phyloP scores from a whole-genome alignment of 768 basidiomycete genomes.

The Hygrophorus russula region DNA sequence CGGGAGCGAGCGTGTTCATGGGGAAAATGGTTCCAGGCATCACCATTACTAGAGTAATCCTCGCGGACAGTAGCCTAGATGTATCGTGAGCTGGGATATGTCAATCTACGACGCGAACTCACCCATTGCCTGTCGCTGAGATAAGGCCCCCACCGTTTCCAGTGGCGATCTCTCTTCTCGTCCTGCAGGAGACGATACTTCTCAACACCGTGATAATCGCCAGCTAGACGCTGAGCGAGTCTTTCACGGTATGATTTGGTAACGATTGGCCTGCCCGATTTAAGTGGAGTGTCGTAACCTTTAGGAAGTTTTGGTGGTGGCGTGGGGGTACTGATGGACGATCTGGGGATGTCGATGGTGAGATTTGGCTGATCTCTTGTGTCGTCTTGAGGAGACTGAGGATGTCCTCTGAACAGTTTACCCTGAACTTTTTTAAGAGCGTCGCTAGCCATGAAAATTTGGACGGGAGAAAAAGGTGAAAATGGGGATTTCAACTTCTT shows the following conservation, averaged over 20 bases:
- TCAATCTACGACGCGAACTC: constrained; percentile 15
- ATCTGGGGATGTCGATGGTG: constrained; percentile 67
- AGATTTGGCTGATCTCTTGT: constrained; percentile 20
- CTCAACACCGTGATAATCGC: constrained; percentile 73
- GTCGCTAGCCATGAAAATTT: constrained; percentile 24
- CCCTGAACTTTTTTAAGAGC: constrained; percentile 58
- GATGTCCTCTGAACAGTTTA: constrained; percentile 52
- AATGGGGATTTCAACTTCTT: no score
- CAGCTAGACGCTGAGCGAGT: constrained; percentile 51
- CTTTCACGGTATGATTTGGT: constrained; percentile 47
- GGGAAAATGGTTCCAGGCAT: constrained; percentile 93
- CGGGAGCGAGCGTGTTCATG: constrained; percentile 89
- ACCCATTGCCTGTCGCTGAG: constrained; percentile 98
- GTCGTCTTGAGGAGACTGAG: constrained; percentile 10
- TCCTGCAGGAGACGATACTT: constrained; percentile 80
- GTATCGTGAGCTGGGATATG: constrained; percentile 4
- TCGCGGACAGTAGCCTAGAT: constrained; percentile 91
- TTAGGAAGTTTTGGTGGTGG: constrained; percentile 39
- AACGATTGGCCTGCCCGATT: constrained; percentile 11
- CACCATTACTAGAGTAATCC: constrained; percentile 94
- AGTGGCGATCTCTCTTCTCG: constrained; percentile 69
- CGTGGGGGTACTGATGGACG: constrained; percentile 24
- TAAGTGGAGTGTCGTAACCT: constrained; percentile 24
- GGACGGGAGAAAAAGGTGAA: not conserved
- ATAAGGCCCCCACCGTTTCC: constrained; percentile 99